Evolutionary conservation across 2,329 filamentous ascomycete genomes (phyloP), one percentile per base, ranked within the genome.

Genomic region (Fusarium temperatum): DNA sequence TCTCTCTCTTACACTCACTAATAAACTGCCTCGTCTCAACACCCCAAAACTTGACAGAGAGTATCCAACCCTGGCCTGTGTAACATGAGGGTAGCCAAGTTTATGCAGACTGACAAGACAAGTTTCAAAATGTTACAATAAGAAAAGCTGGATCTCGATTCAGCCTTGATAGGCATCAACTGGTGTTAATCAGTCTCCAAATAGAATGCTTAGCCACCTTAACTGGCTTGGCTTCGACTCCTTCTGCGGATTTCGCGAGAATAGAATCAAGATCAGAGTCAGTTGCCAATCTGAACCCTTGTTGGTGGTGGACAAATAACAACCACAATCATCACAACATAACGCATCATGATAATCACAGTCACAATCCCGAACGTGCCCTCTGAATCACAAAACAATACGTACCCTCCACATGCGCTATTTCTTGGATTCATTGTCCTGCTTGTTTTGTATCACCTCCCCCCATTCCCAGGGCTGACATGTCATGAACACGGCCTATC

Each of bases 401-500:
- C 36, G 55, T 68, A 72, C 47, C 61, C 41, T 30, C 30, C 42
- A 50, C 73, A 76, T 75, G 75, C 73, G 73, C 64, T 59, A 75
- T 77, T 71, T 76, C 65, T 56, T 51, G 54, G 42, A 44, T 65
- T 58, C 47, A 38, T 55, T 53, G 32, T 65, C 41, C 44, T 38
- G 47, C 44, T 63, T 55, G 36, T 55, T 55, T n/a, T 55, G 38
- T 55, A 30, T 55, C 51, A 48, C 41, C 32, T 20, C 24, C 24
- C 54, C 55, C 41, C 41, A 50, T 58, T n/a, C 30, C 28, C 41
- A 51, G 54, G 71, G 62, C 64, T 72, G 64, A 71, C 53, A 64
- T 66, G 66, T 41, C 53, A 66, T 53, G 65, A 41, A 47, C 60
- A 61, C 30, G 61, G 63, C 77, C 75, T 77, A 78, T 78, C 69